Percentiles rank a stretch among this genome's conserved stretches.
Evolutionary conservation across 176 grass and related monocot species (phyloP).

Genomic region (Luzula sylvatica): DNA sequence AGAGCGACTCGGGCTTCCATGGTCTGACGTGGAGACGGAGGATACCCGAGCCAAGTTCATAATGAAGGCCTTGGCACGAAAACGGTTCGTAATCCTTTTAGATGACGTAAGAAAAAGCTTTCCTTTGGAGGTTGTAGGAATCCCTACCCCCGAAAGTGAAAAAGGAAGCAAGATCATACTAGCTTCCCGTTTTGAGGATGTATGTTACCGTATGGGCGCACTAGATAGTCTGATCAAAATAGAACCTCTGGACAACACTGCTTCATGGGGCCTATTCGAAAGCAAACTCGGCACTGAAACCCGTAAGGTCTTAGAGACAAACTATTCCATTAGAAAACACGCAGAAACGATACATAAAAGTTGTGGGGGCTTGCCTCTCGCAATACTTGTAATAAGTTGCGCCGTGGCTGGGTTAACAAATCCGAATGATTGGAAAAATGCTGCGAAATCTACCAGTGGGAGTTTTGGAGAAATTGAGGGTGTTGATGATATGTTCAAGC

Average conservation of each 20-base stretch:
- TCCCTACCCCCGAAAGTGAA: slow-evolving; percentile 23
- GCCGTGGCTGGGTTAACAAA: slow-evolving; percentile 30
- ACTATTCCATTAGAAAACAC: slow-evolving; percentile 12
- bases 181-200: slow-evolving; percentile 21
- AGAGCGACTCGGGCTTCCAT: slow-evolving; percentile 33
- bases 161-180: slow-evolving; percentile 41
- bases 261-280: slow-evolving; percentile 35
- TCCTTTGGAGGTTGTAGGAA: slow-evolving; percentile 32
- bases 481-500: slow-evolving; percentile 27
- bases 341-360: slow-evolving; percentile 22
- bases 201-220: slow-evolving; percentile 50
- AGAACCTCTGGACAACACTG: slow-evolving; percentile 17
- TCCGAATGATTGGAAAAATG: slow-evolving; percentile 22
- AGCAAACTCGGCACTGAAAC: slow-evolving; percentile 31
- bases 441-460: slow-evolving; percentile 6
- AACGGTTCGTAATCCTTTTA: slow-evolving; percentile 43
- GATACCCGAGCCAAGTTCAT: slow-evolving; percentile 29
- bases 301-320: not conserved
- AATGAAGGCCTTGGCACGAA: slow-evolving; percentile 27
- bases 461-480: slow-evolving; percentile 15
- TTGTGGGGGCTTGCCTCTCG: slow-evolving; percentile 47
- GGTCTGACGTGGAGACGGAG: slow-evolving; percentile 23
- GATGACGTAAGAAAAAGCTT: slow-evolving; percentile 37
- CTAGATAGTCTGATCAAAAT: slow-evolving; percentile 28
- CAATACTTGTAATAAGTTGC: slow-evolving; percentile 30